Percentiles rank a stretch among this genome's conserved stretches.
These are phyloP conservation scores for Candida insectalens DNA, from an alignment of 805 yeast genomes.

Conservation along the genomic window DNA sequence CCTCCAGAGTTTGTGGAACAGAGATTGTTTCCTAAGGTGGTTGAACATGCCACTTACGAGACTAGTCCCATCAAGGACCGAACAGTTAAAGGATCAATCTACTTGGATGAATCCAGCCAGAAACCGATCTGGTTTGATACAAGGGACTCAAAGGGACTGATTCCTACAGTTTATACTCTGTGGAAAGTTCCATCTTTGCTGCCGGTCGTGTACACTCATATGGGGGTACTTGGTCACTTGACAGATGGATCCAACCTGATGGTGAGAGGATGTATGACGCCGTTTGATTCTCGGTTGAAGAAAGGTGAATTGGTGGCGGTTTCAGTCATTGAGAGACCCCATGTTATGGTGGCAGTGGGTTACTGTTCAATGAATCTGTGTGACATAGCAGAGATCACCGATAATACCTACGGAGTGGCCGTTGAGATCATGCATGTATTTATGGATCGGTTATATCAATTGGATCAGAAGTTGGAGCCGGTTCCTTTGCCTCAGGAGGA, in stretches of 20 bases:
- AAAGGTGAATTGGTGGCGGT: conserved; percentile 64
- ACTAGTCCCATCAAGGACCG: conserved; percentile 14
- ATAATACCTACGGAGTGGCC: conserved; percentile 61
- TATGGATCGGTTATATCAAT: conserved; percentile 52
- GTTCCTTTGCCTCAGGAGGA: conserved; percentile 1
- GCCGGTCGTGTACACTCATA: conserved; percentile 65
- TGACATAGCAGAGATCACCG: conserved; percentile 37
- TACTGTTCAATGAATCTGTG: conserved; percentile 39
- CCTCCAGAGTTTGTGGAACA: conserved; percentile 29
- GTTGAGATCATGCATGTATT: conserved; percentile 60
- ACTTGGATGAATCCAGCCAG: conserved; percentile 25
- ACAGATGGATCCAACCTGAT: conserved; percentile 73
- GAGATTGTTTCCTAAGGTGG: conserved; percentile 36
- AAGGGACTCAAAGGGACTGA: conserved; percentile 35
- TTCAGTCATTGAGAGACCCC: conserved; percentile 49
- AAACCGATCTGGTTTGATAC: conserved; percentile 67
- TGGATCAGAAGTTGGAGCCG: conserved; percentile 30
- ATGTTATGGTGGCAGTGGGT: conserved; percentile 67
- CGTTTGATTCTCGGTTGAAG: conserved; percentile 39
- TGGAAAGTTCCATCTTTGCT: conserved; percentile 62
- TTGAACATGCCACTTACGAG: conserved; percentile 55
- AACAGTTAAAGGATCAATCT: conserved; percentile 50
- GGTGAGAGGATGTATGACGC: conserved; percentile 62
- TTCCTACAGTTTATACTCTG: conserved; percentile 66
- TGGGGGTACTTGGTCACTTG: conserved; percentile 61